Base-by-base conservation (phyloP, 2,329 filamentous ascomycete genomes). In the Talaromyces albobiverticillius region DNA sequence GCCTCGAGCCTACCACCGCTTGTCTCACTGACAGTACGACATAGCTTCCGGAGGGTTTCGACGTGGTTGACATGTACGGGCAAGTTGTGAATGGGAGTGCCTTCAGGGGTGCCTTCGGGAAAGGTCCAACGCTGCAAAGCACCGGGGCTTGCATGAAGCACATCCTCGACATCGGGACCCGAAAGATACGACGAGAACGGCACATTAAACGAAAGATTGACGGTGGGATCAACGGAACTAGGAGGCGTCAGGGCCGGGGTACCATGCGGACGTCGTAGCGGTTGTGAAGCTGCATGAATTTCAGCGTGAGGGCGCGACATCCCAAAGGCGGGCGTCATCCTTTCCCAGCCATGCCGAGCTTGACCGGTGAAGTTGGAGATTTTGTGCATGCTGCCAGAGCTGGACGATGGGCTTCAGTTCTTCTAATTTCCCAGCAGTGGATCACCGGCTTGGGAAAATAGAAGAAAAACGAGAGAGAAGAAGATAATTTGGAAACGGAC, bases 141-240 rank as follows among this genome's bases (percentile, higher is more conserved):
- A 63, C 90, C 89, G 55, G 86, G 84, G 60, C 89, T 96, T 60
- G 93, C 91, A 75, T 96, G 93, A 57, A 97, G 83, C 65, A 99
- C 90, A 73, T 97, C 92, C 72, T 96, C 91, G 62, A 88, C 88
- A 67, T 97, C 91, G 60, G 94, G 94, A 31, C 94, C 94, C 59
- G 89, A 84, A 58, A 99, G 85, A 66, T 93, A 93, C 60, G 90
- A 95, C 63, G 91, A 87, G 75, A 97, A 96, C 57, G 94, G 94
- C 46, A 99, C 88, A 70, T 96, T 97, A 85, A 99, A 97, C 61
- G 90, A 93, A 71, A 96, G 87, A 73, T 95, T 90, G 73, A 97
- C 89, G 61, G 85, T 85, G 50, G 86, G 80, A 70, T 93, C 88
- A 67, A 87, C 82, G 59, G 86, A 79, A 60, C 87, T 85, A 55